Percentiles rank a stretch among this genome's conserved stretches.
Conservation (phyloP, 2,329 filamentous ascomycete genomes). For the Verticillium albo-atrum region DNA sequence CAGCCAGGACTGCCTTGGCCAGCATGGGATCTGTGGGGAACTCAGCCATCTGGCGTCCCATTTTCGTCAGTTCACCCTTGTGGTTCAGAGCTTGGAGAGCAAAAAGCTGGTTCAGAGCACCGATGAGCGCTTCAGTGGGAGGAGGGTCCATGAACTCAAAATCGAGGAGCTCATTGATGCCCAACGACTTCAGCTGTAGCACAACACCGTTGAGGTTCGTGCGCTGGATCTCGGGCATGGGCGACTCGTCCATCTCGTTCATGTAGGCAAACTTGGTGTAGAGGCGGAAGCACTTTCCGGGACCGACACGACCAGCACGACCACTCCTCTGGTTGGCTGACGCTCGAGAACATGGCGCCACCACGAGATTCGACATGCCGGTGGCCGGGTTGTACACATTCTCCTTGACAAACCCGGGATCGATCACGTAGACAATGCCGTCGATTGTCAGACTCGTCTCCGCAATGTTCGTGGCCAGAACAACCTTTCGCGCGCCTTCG, state of each 20-base stretch:
- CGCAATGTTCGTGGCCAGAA: conserved; percentile 93
- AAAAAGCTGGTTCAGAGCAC: conserved; percentile 85
- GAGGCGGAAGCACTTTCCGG: conserved; percentile 87
- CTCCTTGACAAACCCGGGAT: conserved; percentile 92
- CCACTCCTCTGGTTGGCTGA: conserved; percentile 91
- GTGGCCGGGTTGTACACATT: conserved; percentile 89
- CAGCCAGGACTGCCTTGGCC: conserved; percentile 81
- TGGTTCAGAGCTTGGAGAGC: conserved; percentile 86
- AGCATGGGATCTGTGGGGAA: conserved; percentile 92
- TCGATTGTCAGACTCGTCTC: conserved; percentile 95
- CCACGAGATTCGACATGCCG: conserved; percentile 87
- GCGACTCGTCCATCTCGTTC: conserved; percentile 90
- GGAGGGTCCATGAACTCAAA: conserved; percentile 98
- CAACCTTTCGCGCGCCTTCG: conserved; percentile 78
- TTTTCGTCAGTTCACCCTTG: conserved; percentile 80
- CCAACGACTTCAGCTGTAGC: conserved; percentile 80
- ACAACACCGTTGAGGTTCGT: conserved; percentile 84
- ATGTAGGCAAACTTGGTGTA: conserved; percentile 94
- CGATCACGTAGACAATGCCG: conserved; percentile 93
- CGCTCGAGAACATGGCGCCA: conserved; percentile 86
- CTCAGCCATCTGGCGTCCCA: conserved; percentile 92
- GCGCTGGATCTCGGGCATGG: conserved; percentile 88
- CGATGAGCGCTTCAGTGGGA: conserved; percentile 82
- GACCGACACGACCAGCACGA: conserved; percentile 85
- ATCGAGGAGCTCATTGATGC: conserved; percentile 86